Evolutionary conservation across 371 early-diverging fungal species (phyloP).

Genomic region (Blastocladiella emersonii): DNA sequence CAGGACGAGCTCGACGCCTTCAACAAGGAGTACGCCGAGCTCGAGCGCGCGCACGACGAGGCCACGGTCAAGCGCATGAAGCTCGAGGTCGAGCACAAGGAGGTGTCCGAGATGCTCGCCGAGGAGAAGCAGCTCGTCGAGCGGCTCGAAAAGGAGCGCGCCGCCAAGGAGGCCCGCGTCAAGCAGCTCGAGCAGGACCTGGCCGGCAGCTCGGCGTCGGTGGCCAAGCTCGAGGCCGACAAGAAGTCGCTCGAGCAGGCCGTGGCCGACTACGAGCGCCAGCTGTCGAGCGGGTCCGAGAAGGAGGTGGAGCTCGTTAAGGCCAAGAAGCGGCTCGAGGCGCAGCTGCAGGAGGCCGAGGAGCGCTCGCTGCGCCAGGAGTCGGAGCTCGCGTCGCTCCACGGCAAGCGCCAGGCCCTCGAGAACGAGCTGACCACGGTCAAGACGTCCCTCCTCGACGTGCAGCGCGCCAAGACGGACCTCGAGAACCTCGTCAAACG

Average conservation of each 20-base stretch:
- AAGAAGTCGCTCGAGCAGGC: slow-evolving; percentile 38
- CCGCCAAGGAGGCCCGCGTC: slow-evolving; percentile 32
- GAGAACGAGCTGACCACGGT: slow-evolving; percentile 38
- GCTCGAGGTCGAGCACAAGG: slow-evolving; percentile 25
- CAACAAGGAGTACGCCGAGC: slow-evolving; percentile 41
- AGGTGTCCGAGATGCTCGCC: slow-evolving; percentile 27
- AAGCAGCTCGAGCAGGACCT: slow-evolving; percentile 38
- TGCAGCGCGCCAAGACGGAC: slow-evolving; percentile 20
- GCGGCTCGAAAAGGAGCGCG: slow-evolving; percentile 47
- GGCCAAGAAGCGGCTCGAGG: slow-evolving; percentile 37
- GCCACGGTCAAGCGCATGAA: slow-evolving; percentile 27
- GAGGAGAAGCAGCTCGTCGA: slow-evolving; percentile 29
- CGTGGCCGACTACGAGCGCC: slow-evolving; percentile 36
- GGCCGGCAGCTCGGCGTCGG: slow-evolving; percentile 19
- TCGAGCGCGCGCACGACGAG: slow-evolving; percentile 46
- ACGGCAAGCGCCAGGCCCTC: slow-evolving; percentile 20
- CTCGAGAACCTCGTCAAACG: slow-evolving; percentile 23
- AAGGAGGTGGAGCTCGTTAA: slow-evolving; percentile 35
- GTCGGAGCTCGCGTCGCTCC: slow-evolving; percentile 28
- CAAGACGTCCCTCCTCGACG: slow-evolving; percentile 17
- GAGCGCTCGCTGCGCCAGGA: slow-evolving; percentile 22
- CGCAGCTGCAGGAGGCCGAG: slow-evolving; percentile 8
- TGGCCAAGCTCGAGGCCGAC: slow-evolving; percentile 35
- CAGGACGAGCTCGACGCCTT: slow-evolving; percentile 51
- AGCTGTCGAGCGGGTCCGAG: slow-evolving; percentile 38